These are phyloP conservation scores for Ustilago esculenta DNA, from an alignment of 1,284 basidiomycete genomes.

Conservation along the genomic window DNA sequence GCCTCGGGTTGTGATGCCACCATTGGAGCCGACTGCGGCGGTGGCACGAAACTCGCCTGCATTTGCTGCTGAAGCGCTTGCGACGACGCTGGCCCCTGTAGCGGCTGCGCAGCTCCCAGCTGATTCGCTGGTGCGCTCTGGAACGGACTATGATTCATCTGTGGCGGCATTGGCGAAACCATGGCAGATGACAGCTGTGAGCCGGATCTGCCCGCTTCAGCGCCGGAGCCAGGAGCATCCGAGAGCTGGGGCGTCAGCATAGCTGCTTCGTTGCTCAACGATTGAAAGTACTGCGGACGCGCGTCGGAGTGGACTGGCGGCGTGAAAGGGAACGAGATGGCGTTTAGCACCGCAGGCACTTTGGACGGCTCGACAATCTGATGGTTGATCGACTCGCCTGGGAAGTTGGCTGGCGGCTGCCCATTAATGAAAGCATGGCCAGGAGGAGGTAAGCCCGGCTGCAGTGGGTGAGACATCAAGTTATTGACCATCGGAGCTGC, in stretches of 20 bases:
- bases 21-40: conserved; percentile 36
- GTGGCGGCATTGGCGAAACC: conserved; percentile 39
- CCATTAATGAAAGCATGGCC: conserved; percentile 44
- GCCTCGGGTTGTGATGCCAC: conserved; percentile 28
- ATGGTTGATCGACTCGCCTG: conserved; percentile 54
- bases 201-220: conserved; percentile 12
- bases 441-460: conserved; percentile 19
- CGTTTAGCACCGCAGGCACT: conserved; percentile 53
- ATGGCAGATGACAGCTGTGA: conserved; percentile 36
- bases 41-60: conserved; percentile 13
- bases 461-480: conserved; percentile 26
- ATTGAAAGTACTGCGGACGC: conserved; percentile 44
- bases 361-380: conserved; percentile 59
- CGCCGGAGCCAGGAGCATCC: conserved; percentile 15
- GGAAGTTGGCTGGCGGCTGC: conserved; percentile 39
- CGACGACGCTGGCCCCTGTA: conserved; percentile 32
- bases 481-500: conserved; percentile 3
- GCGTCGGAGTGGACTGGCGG: conserved; percentile 53
- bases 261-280: conserved; percentile 41
- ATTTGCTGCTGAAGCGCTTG: conserved; percentile 43
- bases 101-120: conserved; percentile 13
- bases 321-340: conserved; percentile 61
- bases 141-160: conserved; percentile 38
- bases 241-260: conserved; percentile 46
- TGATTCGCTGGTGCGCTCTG: conserved; percentile 21